Conservation (phyloP, 176 grass and related monocot species). For the Triticum dicoccoides region DNA sequence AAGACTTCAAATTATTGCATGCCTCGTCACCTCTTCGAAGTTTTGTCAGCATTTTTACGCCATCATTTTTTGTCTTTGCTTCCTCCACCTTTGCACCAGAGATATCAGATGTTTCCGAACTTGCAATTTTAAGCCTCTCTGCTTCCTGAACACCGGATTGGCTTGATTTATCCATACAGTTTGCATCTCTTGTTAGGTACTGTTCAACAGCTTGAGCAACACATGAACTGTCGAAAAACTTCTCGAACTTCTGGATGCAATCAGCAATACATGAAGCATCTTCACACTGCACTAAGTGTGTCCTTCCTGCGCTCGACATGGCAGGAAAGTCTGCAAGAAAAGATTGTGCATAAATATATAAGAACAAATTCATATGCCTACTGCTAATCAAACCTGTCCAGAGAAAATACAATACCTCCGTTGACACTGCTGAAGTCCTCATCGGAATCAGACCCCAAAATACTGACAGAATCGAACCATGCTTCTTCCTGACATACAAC, state of each 20-base stretch:
- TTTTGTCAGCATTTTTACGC: constrained; percentile 47
- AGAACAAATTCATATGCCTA: not conserved
- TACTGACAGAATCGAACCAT: constrained; percentile 88
- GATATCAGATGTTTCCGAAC: constrained; percentile 28
- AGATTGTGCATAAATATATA: not conserved
- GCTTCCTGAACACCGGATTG: constrained; percentile 33
- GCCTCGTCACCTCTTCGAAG: constrained; percentile 54
- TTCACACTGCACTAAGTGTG: constrained; percentile 62
- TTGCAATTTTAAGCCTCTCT: constrained; percentile 37
- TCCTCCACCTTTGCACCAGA: constrained; percentile 40
- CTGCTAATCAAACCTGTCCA: not conserved
- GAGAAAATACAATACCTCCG: constrained; percentile 60
- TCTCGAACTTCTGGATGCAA: constrained; percentile 61
- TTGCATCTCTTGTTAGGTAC: constrained; percentile 54
- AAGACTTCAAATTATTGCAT: constrained; percentile 39
- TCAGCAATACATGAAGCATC: constrained; percentile 57
- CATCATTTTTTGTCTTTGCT: constrained; percentile 31
- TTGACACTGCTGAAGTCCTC: constrained; percentile 91
- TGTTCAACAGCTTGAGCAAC: constrained; percentile 55
- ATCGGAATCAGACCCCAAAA: constrained; percentile 90
- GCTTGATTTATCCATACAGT: constrained; percentile 36
- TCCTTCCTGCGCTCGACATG: constrained; percentile 32
- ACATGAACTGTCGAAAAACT: constrained; percentile 40
- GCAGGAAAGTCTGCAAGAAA: constrained; percentile 63
- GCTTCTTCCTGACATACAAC: constrained; percentile 90